phyloP scores from a whole-genome alignment of 108 stramenopile species.

The Seminavis robusta region DNA sequence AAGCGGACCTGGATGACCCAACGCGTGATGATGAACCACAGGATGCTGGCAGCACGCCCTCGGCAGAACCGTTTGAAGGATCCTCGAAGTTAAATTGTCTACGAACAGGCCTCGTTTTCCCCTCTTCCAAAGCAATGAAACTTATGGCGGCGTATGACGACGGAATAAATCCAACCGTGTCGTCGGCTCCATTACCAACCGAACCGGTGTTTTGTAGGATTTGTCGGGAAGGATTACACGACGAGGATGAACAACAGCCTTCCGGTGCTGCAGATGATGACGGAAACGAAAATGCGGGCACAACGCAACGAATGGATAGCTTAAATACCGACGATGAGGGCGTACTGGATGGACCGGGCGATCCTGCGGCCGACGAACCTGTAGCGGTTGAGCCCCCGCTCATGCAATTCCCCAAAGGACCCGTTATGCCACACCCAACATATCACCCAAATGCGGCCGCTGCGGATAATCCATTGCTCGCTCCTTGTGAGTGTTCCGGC shows the following conservation, averaged over 20 bases:
- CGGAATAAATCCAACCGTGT: constrained; percentile 44
- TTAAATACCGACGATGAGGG: not conserved
- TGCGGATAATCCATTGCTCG: constrained; percentile 78
- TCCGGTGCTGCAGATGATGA: constrained; percentile 16
- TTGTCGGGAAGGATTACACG: constrained; percentile 87
- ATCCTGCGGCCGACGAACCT: constrained; percentile 1
- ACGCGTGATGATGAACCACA: constrained; percentile 30
- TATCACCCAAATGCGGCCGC: constrained; percentile 42
- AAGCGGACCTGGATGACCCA: constrained; percentile 18
- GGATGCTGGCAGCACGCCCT: constrained; percentile 24
- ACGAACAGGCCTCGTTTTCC: constrained; percentile 56
- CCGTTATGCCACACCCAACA: constrained; percentile 51
- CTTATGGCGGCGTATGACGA: constrained; percentile 73
- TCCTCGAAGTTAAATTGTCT: constrained; percentile 27
- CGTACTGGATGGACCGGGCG: constrained; percentile 1
- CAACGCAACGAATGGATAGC: not conserved
- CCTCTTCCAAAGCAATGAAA: constrained; percentile 63
- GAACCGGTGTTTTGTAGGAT: constrained; percentile 87
- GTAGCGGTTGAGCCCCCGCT: constrained; percentile 2
- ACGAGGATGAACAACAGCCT: constrained; percentile 42
- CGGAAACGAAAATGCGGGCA: not conserved
- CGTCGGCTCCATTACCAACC: constrained; percentile 22
- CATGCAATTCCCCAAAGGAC: constrained; percentile 20
- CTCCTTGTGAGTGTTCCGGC: constrained; percentile 87
- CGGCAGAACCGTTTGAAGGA: constrained; percentile 24